Base-by-base conservation (phyloP, 495 filamentous ascomycete genomes). In the Aspergillus baeticus region DNA sequence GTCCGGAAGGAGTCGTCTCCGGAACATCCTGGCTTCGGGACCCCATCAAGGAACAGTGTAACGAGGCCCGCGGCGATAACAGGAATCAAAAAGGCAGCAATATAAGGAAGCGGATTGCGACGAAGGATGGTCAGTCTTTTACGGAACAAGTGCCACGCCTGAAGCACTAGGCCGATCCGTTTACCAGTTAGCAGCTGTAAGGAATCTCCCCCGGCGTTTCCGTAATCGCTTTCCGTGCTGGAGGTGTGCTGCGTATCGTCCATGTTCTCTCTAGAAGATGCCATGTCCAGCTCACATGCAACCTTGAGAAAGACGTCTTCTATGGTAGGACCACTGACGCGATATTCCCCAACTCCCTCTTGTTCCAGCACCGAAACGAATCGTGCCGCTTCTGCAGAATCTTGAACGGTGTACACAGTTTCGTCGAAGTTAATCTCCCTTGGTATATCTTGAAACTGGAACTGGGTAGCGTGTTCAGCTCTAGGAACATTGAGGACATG, bases 231-330 rank as follows among this genome's bases (percentile, higher is more conserved):
- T 23, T 48, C 62, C 33, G 20, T 6, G 26, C 26, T 29, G 26
- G 26, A 29, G 17, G 10, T 18, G 18, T 5, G 29, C 13, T 56
- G 13, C 10, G 51, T 39, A n/a, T 51, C 41, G 11, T 15, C 14
- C 51, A 41, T 33, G 41, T 14, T 10, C 20, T 84, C 72, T 18
- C 84, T 68, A 18, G 57, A 62, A 2, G 48, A 43, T 8, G 55
- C 59, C 11, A 58, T 56, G 18, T 55, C 57, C 14, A 64, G 55
- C 64, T 93, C 89, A 51, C 88, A 87, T 1, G 90, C 90, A 31
- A 95, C 79, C 55, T 89, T 88, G 53, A 95, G 70, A 68, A 96
- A 96, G 0, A 94, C 88, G 62, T 92, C 88, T 64, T 92, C 90
- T 55, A 96, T 92, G 0, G 88, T 93, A 3, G 91, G 91, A 0